phyloP scores from a whole-genome alignment of 495 filamentous ascomycete species.

The Talaromyces adpressus region DNA sequence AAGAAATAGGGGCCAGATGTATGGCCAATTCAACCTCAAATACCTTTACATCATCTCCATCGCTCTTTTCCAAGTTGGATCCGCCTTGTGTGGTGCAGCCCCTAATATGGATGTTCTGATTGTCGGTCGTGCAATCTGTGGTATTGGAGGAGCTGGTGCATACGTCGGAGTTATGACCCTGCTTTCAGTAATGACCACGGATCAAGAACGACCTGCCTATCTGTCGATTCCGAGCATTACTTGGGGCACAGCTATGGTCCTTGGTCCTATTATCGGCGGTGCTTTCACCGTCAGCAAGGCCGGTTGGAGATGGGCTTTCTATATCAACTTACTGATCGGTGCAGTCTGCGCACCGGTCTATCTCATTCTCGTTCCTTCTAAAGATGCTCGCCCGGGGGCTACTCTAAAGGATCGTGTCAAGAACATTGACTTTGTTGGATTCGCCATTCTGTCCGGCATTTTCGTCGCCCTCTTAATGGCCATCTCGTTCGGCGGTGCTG shows the following conservation, averaged over 20 bases:
- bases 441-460: slow-evolving; percentile 29
- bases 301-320: slow-evolving; percentile 12
- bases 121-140: slow-evolving; percentile 26
- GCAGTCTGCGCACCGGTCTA: neutral
- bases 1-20: slow-evolving; percentile 31
- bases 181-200: slow-evolving; percentile 32
- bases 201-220: slow-evolving; percentile 36
- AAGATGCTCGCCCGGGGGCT: neutral
- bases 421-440: slow-evolving; percentile 27
- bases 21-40: slow-evolving; percentile 30
- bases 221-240: slow-evolving; percentile 24
- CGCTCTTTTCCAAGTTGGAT: slow-evolving; percentile 24
- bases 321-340: neutral
- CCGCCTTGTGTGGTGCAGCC: slow-evolving; percentile 25
- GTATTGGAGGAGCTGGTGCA: slow-evolving; percentile 39
- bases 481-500: slow-evolving; percentile 48
- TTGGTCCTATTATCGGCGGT: slow-evolving; percentile 50
- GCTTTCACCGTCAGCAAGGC: slow-evolving; percentile 38
- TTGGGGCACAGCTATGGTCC: slow-evolving; percentile 39
- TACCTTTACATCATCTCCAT: slow-evolving; percentile 20
- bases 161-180: slow-evolving; percentile 41
- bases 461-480: slow-evolving; percentile 41
- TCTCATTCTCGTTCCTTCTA: neutral
- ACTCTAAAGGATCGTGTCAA: neutral
- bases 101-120: slow-evolving; percentile 22